phyloP scores from a whole-genome alignment of 1,284 basidiomycete species.

The Austroboletus rostrupii region DNA sequence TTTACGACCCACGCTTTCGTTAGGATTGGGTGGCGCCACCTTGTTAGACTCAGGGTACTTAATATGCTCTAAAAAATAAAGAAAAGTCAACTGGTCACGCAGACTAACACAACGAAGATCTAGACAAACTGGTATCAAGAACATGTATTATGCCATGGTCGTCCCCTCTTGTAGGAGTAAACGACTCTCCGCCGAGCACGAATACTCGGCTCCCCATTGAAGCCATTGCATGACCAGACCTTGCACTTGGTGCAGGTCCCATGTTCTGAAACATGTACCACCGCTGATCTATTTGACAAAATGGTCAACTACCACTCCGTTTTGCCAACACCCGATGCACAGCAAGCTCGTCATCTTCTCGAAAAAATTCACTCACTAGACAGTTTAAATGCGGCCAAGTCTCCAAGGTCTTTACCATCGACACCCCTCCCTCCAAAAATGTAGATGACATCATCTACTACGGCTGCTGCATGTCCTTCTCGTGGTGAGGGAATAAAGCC shows the following conservation, averaged over 20 bases:
- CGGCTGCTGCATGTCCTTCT: constrained; percentile 94
- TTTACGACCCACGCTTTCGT: constrained; percentile 36
- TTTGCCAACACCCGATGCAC: not conserved
- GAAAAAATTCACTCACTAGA: constrained; percentile 60
- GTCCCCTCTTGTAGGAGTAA: constrained; percentile 69
- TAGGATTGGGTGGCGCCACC: constrained; percentile 37
- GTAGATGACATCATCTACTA: constrained; percentile 98
- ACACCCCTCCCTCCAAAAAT: constrained; percentile 97
- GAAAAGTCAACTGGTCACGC: constrained; percentile 4
- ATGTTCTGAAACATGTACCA: constrained; percentile 99
- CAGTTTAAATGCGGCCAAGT: constrained; percentile 96
- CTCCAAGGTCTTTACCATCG: constrained; percentile 93
- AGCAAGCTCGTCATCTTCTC: not conserved
- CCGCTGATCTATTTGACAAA: constrained; percentile 49
- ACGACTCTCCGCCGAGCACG: constrained; percentile 93
- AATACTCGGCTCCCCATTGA: constrained; percentile 85
- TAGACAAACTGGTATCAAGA: constrained; percentile 82
- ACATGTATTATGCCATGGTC: constrained; percentile 86
- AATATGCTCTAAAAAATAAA: constrained; percentile 67
- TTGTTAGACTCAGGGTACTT: constrained; percentile 82
- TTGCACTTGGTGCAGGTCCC: constrained; percentile 89
- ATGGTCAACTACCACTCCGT: constrained; percentile 10
- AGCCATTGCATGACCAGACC: constrained; percentile 95
- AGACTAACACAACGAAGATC: not conserved
- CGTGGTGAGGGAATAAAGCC: constrained; percentile 96